Conservation (phyloP, 2,329 filamentous ascomycete species). For the Fusarium pseudocircinatum region DNA sequence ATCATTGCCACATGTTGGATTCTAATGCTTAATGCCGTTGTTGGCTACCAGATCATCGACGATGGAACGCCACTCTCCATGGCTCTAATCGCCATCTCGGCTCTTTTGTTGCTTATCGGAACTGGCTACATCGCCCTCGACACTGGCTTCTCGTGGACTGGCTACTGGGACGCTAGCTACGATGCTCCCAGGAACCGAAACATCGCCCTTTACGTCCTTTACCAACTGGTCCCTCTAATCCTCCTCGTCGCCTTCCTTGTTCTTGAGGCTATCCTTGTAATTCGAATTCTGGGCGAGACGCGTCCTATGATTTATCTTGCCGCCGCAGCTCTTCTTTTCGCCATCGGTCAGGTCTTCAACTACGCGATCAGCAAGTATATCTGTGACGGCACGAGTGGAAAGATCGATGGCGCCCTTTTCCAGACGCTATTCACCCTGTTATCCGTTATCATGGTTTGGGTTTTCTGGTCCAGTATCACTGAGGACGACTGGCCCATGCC, state of each 20-base stretch:
- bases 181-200: constrained; percentile 77
- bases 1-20: constrained; percentile 92
- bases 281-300: constrained; percentile 85
- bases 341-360: constrained; percentile 93
- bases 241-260: constrained; percentile 90
- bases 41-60: constrained; percentile 93
- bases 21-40: constrained; percentile 87
- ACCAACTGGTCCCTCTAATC: constrained; percentile 87
- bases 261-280: constrained; percentile 83
- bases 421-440: constrained; percentile 91
- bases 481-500: constrained; percentile 94
- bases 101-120: constrained; percentile 79
- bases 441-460: constrained; percentile 84
- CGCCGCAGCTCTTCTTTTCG: constrained; percentile 81
- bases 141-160: constrained; percentile 87
- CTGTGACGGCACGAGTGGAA: constrained; percentile 82
- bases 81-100: constrained; percentile 77
- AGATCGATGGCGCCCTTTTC: constrained; percentile 93
- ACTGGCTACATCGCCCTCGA: constrained; percentile 97
- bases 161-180: constrained; percentile 74
- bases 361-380: constrained; percentile 93
- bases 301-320: constrained; percentile 92
- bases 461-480: constrained; percentile 99
- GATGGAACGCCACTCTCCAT: constrained; percentile 90
- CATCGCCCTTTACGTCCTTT: constrained; percentile 92